These are phyloP conservation scores for Ceratocystis variospora DNA, from an alignment of 2,329 filamentous ascomycete genomes.

Conservation along the genomic window DNA sequence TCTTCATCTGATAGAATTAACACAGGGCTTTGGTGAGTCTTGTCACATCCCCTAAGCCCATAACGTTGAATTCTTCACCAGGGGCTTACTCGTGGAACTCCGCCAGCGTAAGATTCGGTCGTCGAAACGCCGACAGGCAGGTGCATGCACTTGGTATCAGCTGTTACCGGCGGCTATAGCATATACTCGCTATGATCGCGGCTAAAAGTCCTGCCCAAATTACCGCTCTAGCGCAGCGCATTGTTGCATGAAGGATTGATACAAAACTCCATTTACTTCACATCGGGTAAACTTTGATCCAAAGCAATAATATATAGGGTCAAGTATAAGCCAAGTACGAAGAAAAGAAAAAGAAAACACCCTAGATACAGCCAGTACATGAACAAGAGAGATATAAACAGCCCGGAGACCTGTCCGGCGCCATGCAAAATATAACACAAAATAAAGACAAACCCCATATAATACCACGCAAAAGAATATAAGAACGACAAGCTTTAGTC, in stretches of 20 bases:
- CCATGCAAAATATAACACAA: slow-evolving; percentile 9
- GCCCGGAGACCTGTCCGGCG: slow-evolving; percentile 4
- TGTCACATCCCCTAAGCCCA: no score
- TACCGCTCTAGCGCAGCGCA: not conserved
- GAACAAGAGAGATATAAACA: slow-evolving; percentile 10
- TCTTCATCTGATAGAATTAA: no score
- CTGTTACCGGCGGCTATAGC: no score
- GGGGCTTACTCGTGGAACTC: no score
- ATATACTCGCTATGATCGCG: not conserved
- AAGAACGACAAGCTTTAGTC: not conserved
- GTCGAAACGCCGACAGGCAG: no score
- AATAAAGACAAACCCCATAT: not conserved
- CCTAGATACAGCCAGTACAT: not conserved
- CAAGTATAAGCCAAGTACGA: not conserved
- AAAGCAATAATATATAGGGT: not conserved
- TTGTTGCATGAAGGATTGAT: not conserved
- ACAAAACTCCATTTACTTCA: not conserved
- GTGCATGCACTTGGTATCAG: no score
- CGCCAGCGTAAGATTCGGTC: no score
- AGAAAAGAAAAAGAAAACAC: slow-evolving; percentile 1
- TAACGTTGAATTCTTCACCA: no score
- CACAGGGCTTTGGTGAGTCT: no score
- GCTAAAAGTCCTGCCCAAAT: no score
- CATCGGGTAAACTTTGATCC: not conserved
- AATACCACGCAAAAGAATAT: not conserved